These are phyloP conservation scores for Amanita phalloides DNA, from an alignment of 768 basidiomycete species.

Conservation along the genomic window DNA sequence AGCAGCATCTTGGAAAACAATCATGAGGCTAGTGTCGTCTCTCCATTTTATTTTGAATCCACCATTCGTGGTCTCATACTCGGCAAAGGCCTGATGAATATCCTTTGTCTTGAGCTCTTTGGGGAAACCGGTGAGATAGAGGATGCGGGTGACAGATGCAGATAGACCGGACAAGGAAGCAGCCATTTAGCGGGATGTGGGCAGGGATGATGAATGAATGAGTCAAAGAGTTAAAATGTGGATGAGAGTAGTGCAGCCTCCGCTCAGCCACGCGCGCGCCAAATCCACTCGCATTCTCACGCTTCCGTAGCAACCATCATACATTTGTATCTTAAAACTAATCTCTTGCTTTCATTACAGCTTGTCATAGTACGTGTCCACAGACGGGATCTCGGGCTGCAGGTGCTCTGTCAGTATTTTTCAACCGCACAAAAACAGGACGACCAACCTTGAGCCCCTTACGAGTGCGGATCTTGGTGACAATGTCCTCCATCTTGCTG, in stretches of 20 bases:
- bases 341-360: constrained; percentile 30
- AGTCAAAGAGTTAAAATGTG: constrained; percentile 5
- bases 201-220: constrained; percentile 5
- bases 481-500: constrained; percentile 82
- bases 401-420: neutral
- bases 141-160: constrained; percentile 92
- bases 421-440: neutral
- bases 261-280: neutral
- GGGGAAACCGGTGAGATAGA: constrained; percentile 85
- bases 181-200: constrained; percentile 35
- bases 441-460: constrained; percentile 84
- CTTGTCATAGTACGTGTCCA: constrained; percentile 94
- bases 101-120: constrained; percentile 97
- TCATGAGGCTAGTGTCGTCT: constrained; percentile 90
- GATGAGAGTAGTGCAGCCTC: neutral
- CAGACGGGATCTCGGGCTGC: constrained; percentile 78
- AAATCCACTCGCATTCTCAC: neutral
- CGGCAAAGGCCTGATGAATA: constrained; percentile 82
- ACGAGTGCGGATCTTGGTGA: constrained; percentile 71
- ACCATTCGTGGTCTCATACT: constrained; percentile 77
- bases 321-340: constrained; percentile 6
- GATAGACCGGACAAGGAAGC: constrained; percentile 74
- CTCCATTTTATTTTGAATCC: constrained; percentile 99
- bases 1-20: constrained; percentile 87
- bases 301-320: constrained; percentile 5